Evolutionary conservation across 306 rosid genomes (phyloP).

Genomic region (Morella rubra): DNA sequence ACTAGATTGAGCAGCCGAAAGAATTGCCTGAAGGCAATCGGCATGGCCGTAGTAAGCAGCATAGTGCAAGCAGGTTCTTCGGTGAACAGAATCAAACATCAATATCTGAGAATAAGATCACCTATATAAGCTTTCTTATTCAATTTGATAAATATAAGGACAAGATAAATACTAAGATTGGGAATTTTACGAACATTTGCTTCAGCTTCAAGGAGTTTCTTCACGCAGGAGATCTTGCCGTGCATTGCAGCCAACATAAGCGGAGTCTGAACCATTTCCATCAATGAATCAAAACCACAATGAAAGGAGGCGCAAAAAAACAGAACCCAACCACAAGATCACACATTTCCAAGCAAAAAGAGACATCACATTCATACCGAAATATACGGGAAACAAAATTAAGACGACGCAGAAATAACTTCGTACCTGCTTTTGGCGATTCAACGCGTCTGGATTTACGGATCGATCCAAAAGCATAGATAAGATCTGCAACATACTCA

Average conservation of each 20-base stretch:
- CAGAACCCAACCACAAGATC: background rate
- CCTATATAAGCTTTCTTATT: constrained; percentile 13
- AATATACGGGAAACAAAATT: background rate
- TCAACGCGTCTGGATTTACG: constrained; percentile 76
- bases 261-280: constrained; percentile 68
- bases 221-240: constrained; percentile 81
- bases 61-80: constrained; percentile 95
- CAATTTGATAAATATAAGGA: background rate
- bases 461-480: constrained; percentile 72
- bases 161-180: constrained; percentile 8
- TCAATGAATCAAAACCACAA: constrained; percentile 11
- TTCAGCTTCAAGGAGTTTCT: constrained; percentile 77
- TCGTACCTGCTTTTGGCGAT: constrained; percentile 91
- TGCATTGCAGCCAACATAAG: constrained; percentile 99
- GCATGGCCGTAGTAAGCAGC: constrained; percentile 92
- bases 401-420: too few relatives aligned
- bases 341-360: background rate
- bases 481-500: constrained; percentile 54
- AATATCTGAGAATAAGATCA: constrained; percentile 55
- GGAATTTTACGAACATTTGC: constrained; percentile 70
- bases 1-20: constrained; percentile 82
- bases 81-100: constrained; percentile 80
- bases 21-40: constrained; percentile 77
- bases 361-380: constrained; percentile 12
- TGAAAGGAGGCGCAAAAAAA: background rate